Base-by-base conservation (phyloP, 2,329 filamentous ascomycete genomes). In the Rhytidhysteron rufulum region DNA sequence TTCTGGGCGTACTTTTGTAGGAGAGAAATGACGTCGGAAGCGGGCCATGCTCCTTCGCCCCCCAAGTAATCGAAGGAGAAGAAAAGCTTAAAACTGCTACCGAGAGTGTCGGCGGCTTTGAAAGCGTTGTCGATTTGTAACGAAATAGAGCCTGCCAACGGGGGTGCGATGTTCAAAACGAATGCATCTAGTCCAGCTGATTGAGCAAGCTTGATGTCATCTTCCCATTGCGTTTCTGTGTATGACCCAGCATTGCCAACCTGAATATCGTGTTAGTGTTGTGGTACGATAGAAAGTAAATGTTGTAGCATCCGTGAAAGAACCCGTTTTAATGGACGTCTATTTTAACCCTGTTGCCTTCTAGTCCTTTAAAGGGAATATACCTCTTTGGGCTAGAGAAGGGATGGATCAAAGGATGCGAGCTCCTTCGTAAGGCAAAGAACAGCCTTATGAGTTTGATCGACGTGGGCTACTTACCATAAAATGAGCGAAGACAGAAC, bases 11-110 rank as follows among this genome's bases (percentile, higher is more conserved):
- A 79, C 42, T 71, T 31, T 19, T 32, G 4, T 18, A 46, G 31
- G 7, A 41, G 21, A 17, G 19, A 22, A 20, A 34, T 31, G 16
- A 47, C 42, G n/a, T 44, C 40, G 13, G 7, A 20, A 11, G 33
- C 31, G 10, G 10, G 3, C 47, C 47, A 50, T n/a, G 44, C 21
- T 1, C 37, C 32, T 2, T 19, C 21, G 10, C 34, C 37, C 9
- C 43, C 45, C 7, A 19, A 30, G 30, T 67, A 68, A 54, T 71
- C 68, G 37, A 72, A 71, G 2, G 66, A 69, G 39, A 71, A 59
- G 54, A 72, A 68, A 9, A 69, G 46, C 39, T 60, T 58, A 49
- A 70, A 63, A 4, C 38, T 64, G 24, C 6, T 31, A 20, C 68
- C 67, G 6, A 19, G 33, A 5, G 41, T 41, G 18, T 46, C 41